phyloP scores from a whole-genome alignment of 148 eudicot genomes.

The Camellia granthamiana region DNA sequence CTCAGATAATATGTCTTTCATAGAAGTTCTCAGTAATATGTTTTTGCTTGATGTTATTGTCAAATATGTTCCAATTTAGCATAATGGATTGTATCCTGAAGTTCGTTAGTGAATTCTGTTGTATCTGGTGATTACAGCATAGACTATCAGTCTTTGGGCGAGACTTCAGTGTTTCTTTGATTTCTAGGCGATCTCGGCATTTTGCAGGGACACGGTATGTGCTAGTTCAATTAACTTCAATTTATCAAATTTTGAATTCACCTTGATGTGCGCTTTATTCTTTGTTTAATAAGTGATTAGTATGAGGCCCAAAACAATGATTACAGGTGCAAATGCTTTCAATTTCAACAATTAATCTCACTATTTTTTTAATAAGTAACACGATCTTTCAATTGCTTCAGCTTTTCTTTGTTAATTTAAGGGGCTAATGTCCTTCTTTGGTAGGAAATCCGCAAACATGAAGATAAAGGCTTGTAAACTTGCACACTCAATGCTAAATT shows the following conservation, averaged over 20 bases:
- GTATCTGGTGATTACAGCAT: constrained; percentile 37
- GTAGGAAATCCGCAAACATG: too few relatives aligned
- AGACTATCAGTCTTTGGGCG: constrained; percentile 88
- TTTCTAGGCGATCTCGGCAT: constrained; percentile 94
- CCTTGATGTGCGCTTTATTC: neutral
- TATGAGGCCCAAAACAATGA: neutral
- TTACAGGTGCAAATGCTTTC: neutral
- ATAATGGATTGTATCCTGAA: neutral
- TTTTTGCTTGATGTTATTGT: constrained; percentile 4
- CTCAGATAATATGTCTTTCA: neutral
- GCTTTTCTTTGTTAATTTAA: neutral
- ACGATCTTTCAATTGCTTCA: neutral
- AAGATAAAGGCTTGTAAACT: too few relatives aligned
- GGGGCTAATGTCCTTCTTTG: too few relatives aligned
- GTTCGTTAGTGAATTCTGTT: neutral
- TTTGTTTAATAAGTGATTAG: neutral
- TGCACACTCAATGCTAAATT: too few relatives aligned
- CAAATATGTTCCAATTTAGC: neutral
- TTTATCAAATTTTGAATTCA: neutral
- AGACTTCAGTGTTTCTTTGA: constrained; percentile 81
- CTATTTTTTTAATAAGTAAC: too few relatives aligned
- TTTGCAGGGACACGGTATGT: constrained; percentile 98
- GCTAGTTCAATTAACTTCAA: constrained; percentile 6
- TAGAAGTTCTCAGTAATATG: neutral
- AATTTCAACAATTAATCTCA: neutral